phyloP scores from a whole-genome alignment of 768 basidiomycete species.

The Boletus rubroflammeus region DNA sequence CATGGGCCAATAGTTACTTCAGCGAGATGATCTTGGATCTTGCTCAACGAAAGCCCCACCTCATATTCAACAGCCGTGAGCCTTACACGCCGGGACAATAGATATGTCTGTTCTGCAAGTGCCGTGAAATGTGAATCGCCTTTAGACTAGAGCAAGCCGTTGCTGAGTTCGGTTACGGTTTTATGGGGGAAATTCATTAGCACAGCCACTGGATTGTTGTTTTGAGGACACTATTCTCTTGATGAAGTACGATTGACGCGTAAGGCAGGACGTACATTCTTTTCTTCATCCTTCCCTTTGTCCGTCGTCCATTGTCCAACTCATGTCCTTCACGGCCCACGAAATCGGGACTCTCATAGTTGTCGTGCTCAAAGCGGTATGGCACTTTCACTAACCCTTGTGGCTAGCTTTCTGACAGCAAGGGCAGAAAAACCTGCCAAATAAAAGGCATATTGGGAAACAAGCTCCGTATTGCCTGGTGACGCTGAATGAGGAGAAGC shows the following conservation, averaged over 20 bases:
- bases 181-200: neutral
- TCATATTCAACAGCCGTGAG: conserved; percentile 55
- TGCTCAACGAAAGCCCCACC: conserved; percentile 65
- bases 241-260: conserved; percentile 17
- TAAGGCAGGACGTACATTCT: conserved; percentile 15
- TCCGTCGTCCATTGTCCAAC: conserved; percentile 7
- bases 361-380: conserved; percentile 90
- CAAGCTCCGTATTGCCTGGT: conserved; percentile 95
- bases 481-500: conserved; percentile 74
- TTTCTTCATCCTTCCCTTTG: conserved; percentile 2
- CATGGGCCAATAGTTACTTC: conserved; percentile 83
- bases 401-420: conserved; percentile 17
- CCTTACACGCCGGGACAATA: conserved; percentile 55
- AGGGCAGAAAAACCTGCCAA: conserved; percentile 78
- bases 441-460: conserved; percentile 91
- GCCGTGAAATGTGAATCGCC: neutral
- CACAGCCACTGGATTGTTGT: conserved; percentile 22
- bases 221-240: conserved; percentile 6
- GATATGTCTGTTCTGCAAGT: neutral
- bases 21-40: conserved; percentile 79
- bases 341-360: conserved; percentile 93
- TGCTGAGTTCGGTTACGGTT: neutral
- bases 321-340: conserved; percentile 58
- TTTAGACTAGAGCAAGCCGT: neutral
- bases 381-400: conserved; percentile 31